A percentile compares a stretch with the other conserved stretches of the same genome.
These are phyloP conservation scores for Myriosclerotinia scirpicola DNA, from an alignment of 2,329 filamentous ascomycete genomes.

Conservation along the genomic window DNA sequence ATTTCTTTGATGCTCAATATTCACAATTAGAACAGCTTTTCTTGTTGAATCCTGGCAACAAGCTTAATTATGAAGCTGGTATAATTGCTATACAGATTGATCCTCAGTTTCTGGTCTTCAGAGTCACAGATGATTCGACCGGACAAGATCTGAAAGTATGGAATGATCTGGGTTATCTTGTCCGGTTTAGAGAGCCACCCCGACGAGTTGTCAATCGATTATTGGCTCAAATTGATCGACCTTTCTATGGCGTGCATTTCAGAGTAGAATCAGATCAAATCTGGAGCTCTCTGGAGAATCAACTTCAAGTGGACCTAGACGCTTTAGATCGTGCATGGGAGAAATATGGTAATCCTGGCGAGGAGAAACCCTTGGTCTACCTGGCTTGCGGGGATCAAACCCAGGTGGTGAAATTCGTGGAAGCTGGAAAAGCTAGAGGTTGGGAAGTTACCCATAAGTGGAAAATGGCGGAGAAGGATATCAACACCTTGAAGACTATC, in stretches of 20 bases:
- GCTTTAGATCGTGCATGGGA: conserved; percentile 41
- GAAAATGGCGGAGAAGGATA: conserved; percentile 33
- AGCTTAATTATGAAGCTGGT: conserved; percentile 30
- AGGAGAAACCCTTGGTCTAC: conserved; percentile 39
- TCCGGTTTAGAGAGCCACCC: conserved; percentile 40
- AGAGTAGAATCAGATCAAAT: conserved; percentile 43
- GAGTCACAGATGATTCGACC: conserved; percentile 43
- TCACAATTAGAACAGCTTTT: conserved; percentile 23
- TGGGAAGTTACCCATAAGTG: conserved; percentile 44
- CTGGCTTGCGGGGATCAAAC: conserved; percentile 42
- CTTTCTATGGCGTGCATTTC: conserved; percentile 43
- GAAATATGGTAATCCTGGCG: conserved; percentile 30
- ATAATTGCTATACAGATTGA: conserved; percentile 40
- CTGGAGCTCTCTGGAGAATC: conserved; percentile 42
- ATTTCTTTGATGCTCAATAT: conserved; percentile 36
- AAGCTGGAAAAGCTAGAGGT: conserved; percentile 38
- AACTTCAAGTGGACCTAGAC: conserved; percentile 42
- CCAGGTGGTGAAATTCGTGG: conserved; percentile 40
- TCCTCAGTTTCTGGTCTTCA: conserved; percentile 41
- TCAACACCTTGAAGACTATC: conserved; percentile 32
- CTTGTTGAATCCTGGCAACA: conserved; percentile 22
- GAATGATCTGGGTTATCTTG: conserved; percentile 41
- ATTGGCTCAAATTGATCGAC: conserved; percentile 33
- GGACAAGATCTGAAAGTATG: conserved; percentile 40
- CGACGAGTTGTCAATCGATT: conserved; percentile 36